These are phyloP conservation scores for Xylariaceae sp. DNA, from an alignment of 2,329 filamentous ascomycete genomes.

Conservation along the genomic window DNA sequence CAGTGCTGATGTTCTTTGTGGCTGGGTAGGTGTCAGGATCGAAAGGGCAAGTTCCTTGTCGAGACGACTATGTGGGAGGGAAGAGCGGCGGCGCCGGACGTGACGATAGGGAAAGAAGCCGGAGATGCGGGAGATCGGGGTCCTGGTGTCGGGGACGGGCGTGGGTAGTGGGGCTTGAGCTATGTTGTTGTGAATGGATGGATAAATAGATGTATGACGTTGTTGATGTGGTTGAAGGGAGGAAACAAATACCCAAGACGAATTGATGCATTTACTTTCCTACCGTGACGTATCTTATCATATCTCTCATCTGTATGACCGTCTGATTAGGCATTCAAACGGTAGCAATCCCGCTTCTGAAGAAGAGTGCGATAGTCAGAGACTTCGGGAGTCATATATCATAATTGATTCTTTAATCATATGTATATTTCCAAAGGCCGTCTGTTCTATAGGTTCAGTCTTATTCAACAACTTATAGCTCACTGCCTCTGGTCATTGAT, in stretches of 20 bases:
- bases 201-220: neutral
- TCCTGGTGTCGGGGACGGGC: neutral
- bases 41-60: conserved; percentile 51
- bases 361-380: neutral
- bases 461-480: neutral
- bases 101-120: conserved; percentile 11
- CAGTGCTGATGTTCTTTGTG: neutral
- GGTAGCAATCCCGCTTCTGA: neutral
- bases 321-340: neutral
- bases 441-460: too few relatives aligned
- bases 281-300: neutral
- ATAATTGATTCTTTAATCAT: too few relatives aligned
- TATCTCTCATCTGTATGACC: neutral
- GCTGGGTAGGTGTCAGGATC: conserved; percentile 49
- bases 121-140: neutral
- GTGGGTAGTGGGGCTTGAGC: conserved; percentile 12
- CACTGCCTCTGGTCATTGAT: neutral
- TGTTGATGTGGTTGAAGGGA: neutral
- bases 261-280: neutral
- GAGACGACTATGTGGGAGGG: conserved; percentile 61
- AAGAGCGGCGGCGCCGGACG: conserved; percentile 9
- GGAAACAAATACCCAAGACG: neutral
- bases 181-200: neutral
- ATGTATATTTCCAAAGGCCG: too few relatives aligned
- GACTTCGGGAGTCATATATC: neutral